Conservation (phyloP, 345 rosid genomes). For the Populus alba region DNA sequence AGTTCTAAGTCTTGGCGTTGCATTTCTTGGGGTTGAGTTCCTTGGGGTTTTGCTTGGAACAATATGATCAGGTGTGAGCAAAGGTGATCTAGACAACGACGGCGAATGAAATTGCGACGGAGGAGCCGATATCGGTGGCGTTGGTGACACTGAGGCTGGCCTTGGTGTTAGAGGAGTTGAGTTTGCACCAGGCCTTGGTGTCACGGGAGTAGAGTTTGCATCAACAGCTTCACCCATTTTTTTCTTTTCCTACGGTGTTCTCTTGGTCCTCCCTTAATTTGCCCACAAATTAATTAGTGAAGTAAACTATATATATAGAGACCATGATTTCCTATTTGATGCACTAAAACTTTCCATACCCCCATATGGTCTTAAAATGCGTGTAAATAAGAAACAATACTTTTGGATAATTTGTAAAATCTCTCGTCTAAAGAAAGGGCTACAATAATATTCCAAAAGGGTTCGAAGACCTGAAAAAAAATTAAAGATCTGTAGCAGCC, state of each 20-base stretch:
- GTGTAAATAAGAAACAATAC: background rate
- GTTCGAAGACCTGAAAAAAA: background rate
- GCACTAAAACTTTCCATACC: background rate
- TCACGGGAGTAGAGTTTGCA: background rate
- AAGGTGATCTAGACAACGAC: slow-evolving; percentile 59
- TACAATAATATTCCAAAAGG: background rate
- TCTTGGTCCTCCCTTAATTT: background rate
- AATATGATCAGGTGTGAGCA: slow-evolving; percentile 40
- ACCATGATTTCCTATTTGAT: background rate
- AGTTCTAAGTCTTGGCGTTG: slow-evolving; percentile 50
- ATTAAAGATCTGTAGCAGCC: background rate
- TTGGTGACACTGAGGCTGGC: slow-evolving; percentile 13
- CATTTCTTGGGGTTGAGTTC: slow-evolving; percentile 30
- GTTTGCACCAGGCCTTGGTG: slow-evolving; percentile 16
- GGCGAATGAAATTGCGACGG: slow-evolving; percentile 77
- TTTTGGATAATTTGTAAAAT: background rate
- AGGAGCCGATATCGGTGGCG: slow-evolving; percentile 59
- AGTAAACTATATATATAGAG: background rate
- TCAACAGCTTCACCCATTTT: slow-evolving; percentile 9
- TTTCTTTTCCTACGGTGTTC: background rate
- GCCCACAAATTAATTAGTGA: background rate
- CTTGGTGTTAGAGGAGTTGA: slow-evolving; percentile 3
- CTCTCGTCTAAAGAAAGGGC: background rate
- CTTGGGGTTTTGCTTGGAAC: slow-evolving; percentile 37
- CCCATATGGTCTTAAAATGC: background rate